Percentiles rank a stretch among this genome's conserved stretches.
Evolutionary conservation across 2,329 filamentous ascomycete species (phyloP).

Genomic region (Paraphaeosphaeria minitans): DNA sequence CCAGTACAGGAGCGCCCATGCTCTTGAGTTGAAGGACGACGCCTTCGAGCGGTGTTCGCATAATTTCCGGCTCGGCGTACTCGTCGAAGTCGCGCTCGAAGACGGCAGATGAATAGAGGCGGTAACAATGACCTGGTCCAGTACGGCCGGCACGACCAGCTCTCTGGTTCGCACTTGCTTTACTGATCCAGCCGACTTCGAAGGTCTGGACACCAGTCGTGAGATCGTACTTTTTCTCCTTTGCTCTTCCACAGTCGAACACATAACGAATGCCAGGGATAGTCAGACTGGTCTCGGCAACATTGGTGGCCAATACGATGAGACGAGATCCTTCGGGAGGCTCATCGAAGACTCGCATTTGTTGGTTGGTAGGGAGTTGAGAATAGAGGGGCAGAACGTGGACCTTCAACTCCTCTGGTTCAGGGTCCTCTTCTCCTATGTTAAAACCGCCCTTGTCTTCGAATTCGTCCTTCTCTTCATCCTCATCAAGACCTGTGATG

Average conservation of each 20-base stretch:
- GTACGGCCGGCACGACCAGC: slow-evolving; percentile 94
- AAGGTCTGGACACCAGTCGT: slow-evolving; percentile 93
- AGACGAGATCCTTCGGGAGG: slow-evolving; percentile 81
- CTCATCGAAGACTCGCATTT: slow-evolving; percentile 86
- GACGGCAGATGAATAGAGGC: slow-evolving; percentile 91
- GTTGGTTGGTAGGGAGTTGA: slow-evolving; percentile 85
- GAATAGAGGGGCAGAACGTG: slow-evolving; percentile 95
- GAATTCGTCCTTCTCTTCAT: background rate
- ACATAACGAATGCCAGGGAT: slow-evolving; percentile 96
- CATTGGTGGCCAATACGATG: slow-evolving; percentile 92
- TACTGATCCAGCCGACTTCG: slow-evolving; percentile 95
- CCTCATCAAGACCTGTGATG: slow-evolving; percentile 62
- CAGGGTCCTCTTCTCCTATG: slow-evolving; percentile 67
- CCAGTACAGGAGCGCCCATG: slow-evolving; percentile 89
- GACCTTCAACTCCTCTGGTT: slow-evolving; percentile 68
- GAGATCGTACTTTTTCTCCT: slow-evolving; percentile 89
- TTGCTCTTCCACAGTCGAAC: slow-evolving; percentile 90
- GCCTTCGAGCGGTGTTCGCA: slow-evolving; percentile 87
- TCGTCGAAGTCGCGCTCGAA: slow-evolving; percentile 88
- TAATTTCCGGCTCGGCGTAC: slow-evolving; percentile 85
- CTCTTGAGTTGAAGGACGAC: slow-evolving; percentile 91
- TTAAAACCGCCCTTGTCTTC: slow-evolving; percentile 67
- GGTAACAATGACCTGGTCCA: slow-evolving; percentile 93
- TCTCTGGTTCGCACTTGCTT: slow-evolving; percentile 90
- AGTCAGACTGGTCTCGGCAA: slow-evolving; percentile 95